These are phyloP conservation scores for Pseudogymnoascus sp. DNA, from an alignment of 2,329 filamentous ascomycete genomes.

Conservation along the genomic window DNA sequence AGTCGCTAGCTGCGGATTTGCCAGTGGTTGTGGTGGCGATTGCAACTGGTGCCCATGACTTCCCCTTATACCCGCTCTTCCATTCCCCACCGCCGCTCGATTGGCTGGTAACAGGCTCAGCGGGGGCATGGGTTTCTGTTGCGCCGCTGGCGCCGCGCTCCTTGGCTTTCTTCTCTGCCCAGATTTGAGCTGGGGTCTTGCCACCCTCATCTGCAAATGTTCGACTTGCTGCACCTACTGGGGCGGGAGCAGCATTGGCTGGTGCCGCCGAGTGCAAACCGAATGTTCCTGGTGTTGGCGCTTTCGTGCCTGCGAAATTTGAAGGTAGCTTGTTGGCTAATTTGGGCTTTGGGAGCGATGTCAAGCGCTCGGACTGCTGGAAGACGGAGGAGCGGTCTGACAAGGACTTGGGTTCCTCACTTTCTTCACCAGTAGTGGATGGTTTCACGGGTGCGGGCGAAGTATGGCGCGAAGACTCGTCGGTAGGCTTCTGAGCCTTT, in stretches of 20 bases:
- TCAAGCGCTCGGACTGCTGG: constrained; percentile 68
- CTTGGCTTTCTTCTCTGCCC: constrained; percentile 93
- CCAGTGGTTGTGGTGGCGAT: constrained; percentile 50
- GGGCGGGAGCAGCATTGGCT: constrained; percentile 43
- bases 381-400: constrained; percentile 73
- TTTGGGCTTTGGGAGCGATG: constrained; percentile 86
- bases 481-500: constrained; percentile 59
- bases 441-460: constrained; percentile 37
- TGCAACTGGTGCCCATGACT: constrained; percentile 80
- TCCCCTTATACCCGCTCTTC: constrained; percentile 87
- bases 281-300: constrained; percentile 65
- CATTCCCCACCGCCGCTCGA: constrained; percentile 66
- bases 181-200: constrained; percentile 92
- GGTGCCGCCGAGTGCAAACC: constrained; percentile 56
- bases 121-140: constrained; percentile 36
- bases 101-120: constrained; percentile 56
- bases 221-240: constrained; percentile 73
- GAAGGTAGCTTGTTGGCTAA: constrained; percentile 79
- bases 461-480: constrained; percentile 27
- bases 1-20: constrained; percentile 45
- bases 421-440: constrained; percentile 30
- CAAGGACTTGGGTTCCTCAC: constrained; percentile 52
- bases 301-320: constrained; percentile 79
- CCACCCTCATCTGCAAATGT: constrained; percentile 92
- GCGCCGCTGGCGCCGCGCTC: constrained; percentile 54